Conservation (phyloP, 2,329 filamentous ascomycete genomes). For the Cordyceps sp. region DNA sequence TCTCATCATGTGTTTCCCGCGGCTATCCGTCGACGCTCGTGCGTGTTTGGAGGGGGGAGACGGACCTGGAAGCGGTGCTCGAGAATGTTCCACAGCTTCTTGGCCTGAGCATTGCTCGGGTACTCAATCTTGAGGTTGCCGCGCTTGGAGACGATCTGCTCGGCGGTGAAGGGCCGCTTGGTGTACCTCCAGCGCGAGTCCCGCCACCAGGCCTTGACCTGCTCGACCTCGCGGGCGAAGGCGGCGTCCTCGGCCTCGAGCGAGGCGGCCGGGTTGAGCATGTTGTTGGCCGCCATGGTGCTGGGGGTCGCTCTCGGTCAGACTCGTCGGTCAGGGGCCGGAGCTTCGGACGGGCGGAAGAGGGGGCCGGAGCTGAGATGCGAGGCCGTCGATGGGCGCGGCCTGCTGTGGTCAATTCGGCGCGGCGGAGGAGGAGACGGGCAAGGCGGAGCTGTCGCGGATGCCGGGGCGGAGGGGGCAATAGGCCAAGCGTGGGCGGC, state of each 20-base stretch:
- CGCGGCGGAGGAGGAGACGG: too few species aligned
- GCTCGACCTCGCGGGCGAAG: constrained; percentile 69
- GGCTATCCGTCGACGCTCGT: too few species aligned
- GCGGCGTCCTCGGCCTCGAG: constrained; percentile 43
- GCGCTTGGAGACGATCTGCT: constrained; percentile 92
- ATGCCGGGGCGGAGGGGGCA: too few species aligned
- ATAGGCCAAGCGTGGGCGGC: too few species aligned
- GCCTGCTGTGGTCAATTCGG: too few species aligned
- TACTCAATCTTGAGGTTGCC: constrained; percentile 85
- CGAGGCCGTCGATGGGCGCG: too few species aligned
- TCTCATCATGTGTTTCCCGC: too few species aligned
- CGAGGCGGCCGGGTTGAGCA: constrained; percentile 40
- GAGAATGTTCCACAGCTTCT: constrained; percentile 88
- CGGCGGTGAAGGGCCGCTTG: constrained; percentile 81
- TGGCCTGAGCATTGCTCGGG: constrained; percentile 71
- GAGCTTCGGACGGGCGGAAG: too few species aligned
- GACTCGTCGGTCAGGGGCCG: too few species aligned
- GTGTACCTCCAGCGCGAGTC: constrained; percentile 87
- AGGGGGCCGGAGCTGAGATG: too few species aligned
- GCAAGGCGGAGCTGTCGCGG: too few species aligned
- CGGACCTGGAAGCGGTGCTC: constrained; percentile 72
- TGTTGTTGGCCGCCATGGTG: constrained; percentile 44
- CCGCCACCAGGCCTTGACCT: constrained; percentile 87
- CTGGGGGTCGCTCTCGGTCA: too few species aligned
- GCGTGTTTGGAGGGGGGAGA: background rate